Percentiles rank a stretch among this genome's conserved stretches.
These are phyloP conservation scores for Cutaneotrichosporon cyanovorans DNA, from an alignment of 1,284 basidiomycete species.

Conservation along the genomic window DNA sequence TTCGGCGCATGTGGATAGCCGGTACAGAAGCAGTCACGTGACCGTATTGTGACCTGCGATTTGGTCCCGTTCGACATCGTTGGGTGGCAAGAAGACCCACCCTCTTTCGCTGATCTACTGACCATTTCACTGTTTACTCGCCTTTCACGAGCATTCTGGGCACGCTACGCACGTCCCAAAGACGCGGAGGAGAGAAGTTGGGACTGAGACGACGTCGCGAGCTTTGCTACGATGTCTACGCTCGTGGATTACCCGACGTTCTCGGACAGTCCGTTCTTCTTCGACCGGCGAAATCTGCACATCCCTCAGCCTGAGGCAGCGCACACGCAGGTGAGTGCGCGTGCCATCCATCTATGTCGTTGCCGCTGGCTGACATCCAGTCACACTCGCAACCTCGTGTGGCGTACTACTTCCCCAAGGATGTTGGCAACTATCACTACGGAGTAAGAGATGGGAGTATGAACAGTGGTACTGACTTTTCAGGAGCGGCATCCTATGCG, in stretches of 20 bases:
- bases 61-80: slow-evolving; percentile 6
- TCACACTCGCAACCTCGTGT: slow-evolving; percentile 80
- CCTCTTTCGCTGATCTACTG: background rate
- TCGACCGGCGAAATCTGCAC: slow-evolving; percentile 35
- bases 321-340: slow-evolving; percentile 37
- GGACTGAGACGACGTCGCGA: background rate
- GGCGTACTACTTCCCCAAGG: slow-evolving; percentile 91
- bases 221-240: slow-evolving; percentile 8
- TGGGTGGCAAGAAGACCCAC: slow-evolving; percentile 8
- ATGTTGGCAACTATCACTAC: slow-evolving; percentile 91
- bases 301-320: slow-evolving; percentile 36
- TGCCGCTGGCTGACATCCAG: slow-evolving; percentile 43
- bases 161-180: no score
- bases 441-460: slow-evolving; percentile 54
- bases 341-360: no score
- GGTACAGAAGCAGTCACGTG: no score
- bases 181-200: no score
- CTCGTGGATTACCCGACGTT: slow-evolving; percentile 40
- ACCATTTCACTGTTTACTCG: background rate
- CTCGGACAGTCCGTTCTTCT: slow-evolving; percentile 46
- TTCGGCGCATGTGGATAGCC: background rate
- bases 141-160: background rate
- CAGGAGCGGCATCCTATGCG: slow-evolving; percentile 99
- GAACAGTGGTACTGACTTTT: slow-evolving; percentile 6
- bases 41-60: background rate